phyloP scores from a whole-genome alignment of 2,329 filamentous ascomycete genomes.

The Colletotrichum sp. region DNA sequence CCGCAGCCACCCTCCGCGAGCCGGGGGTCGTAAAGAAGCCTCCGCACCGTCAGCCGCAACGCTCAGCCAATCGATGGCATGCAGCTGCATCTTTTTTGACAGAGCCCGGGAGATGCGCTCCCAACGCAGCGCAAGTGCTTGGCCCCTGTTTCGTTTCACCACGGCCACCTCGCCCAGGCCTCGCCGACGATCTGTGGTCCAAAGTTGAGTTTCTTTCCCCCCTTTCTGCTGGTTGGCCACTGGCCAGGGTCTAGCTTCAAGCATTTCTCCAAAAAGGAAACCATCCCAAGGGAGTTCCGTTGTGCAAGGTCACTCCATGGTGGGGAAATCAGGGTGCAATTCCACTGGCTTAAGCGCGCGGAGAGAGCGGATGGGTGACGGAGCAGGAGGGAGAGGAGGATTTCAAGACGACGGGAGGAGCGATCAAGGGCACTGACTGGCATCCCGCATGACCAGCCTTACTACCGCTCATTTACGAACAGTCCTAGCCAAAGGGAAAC shows the following conservation, averaged over 20 bases:
- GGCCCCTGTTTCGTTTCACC: constrained; percentile 23
- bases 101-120: not conserved
- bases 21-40: not conserved
- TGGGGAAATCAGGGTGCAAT: not conserved
- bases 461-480: not conserved
- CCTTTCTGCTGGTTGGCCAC: not conserved
- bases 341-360: constrained; percentile 4
- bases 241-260: not conserved
- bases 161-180: constrained; percentile 14
- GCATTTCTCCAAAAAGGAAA: not conserved
- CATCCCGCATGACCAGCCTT: constrained; percentile 7
- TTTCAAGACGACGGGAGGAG: not conserved
- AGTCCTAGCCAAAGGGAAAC: not conserved
- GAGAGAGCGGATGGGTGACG: not conserved
- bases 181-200: constrained; percentile 13
- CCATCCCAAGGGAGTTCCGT: not conserved
- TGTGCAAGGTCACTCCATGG: not conserved
- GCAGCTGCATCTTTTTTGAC: constrained; percentile 15
- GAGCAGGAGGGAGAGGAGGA: not conserved
- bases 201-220: not conserved
- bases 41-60: constrained; percentile 13
- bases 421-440: constrained; percentile 10
- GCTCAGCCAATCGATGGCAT: constrained; percentile 10
- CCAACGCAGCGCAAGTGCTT: not conserved
- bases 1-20: not conserved